phyloP scores from a whole-genome alignment of 1,284 basidiomycete species.

The Puccinia hordei region DNA sequence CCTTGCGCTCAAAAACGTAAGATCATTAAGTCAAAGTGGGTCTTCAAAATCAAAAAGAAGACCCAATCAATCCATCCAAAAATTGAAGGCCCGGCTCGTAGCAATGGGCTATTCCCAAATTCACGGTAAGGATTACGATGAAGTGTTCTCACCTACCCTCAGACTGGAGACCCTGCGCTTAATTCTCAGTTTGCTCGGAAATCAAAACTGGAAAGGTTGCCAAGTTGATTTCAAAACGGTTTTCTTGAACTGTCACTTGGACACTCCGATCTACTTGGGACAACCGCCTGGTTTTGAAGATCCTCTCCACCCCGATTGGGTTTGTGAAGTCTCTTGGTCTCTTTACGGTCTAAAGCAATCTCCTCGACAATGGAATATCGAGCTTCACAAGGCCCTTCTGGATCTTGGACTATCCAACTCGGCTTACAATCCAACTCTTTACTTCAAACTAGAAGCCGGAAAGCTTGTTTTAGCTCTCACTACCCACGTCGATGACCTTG shows the following conservation, averaged over 20 bases:
- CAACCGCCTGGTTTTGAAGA: neutral
- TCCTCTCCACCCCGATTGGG: neutral
- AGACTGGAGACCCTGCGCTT: too few species aligned
- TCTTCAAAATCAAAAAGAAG: too few species aligned
- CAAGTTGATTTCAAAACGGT: too few species aligned
- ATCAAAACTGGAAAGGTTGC: too few species aligned
- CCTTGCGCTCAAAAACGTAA: neutral
- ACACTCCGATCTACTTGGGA: neutral
- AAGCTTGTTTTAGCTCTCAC: neutral
- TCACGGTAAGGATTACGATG: too few species aligned
- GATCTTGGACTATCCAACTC: neutral
- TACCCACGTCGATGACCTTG: too few species aligned
- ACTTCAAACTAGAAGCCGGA: neutral
- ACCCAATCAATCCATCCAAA: too few species aligned
- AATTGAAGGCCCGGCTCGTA: neutral
- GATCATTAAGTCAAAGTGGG: neutral
- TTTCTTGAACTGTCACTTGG: neutral
- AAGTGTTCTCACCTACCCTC: too few species aligned
- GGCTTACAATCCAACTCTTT: neutral
- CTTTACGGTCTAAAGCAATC: conserved; percentile 13
- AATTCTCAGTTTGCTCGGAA: neutral
- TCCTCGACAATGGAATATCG: neutral
- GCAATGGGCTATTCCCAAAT: too few species aligned
- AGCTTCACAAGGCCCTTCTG: conserved; percentile 1
- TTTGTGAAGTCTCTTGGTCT: neutral